These are phyloP conservation scores for Chytriomyces sp. DNA, from an alignment of 192 early-diverging fungal genomes.

Conservation along the genomic window DNA sequence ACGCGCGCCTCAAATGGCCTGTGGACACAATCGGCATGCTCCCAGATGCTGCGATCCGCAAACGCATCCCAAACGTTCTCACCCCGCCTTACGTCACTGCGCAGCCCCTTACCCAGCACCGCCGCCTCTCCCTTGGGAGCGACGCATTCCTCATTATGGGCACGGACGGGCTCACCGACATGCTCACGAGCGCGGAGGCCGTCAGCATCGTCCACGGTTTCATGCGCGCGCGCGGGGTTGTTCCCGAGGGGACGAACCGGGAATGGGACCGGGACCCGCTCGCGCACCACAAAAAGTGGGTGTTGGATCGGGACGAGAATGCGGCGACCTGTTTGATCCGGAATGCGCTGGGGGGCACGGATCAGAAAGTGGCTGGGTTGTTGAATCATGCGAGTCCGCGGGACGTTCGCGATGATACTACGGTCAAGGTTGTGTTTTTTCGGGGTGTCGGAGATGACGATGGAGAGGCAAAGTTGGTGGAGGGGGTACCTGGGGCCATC, in stretches of 20 bases:
- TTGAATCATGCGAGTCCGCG: conserved; percentile 40
- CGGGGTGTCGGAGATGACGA: not conserved
- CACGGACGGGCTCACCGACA: conserved; percentile 53
- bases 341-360: conserved; percentile 37
- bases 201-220: conserved; percentile 41
- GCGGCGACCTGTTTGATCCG: conserved; percentile 46
- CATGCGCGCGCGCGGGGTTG: not conserved
- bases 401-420: conserved; percentile 45
- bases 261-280: conserved; percentile 4
- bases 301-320: conserved; percentile 32
- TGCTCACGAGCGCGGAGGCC: conserved; percentile 33
- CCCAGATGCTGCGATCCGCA: conserved; percentile 6
- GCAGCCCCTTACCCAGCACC: conserved; percentile 46
- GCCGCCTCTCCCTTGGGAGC: conserved; percentile 22
- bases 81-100: conserved; percentile 59
- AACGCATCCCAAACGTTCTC: conserved; percentile 18
- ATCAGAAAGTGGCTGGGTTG: conserved; percentile 11
- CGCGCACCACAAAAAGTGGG: not conserved
- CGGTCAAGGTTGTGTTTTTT: conserved; percentile 51
- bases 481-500: not conserved
- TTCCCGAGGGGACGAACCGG: not conserved
- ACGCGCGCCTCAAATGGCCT: conserved; percentile 52
- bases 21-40: not conserved
- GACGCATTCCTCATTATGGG: conserved; percentile 53
- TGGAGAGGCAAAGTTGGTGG: not conserved